Evolutionary conservation across 345 rosid genomes (phyloP).

Genomic region (Trapa bicornis): DNA sequence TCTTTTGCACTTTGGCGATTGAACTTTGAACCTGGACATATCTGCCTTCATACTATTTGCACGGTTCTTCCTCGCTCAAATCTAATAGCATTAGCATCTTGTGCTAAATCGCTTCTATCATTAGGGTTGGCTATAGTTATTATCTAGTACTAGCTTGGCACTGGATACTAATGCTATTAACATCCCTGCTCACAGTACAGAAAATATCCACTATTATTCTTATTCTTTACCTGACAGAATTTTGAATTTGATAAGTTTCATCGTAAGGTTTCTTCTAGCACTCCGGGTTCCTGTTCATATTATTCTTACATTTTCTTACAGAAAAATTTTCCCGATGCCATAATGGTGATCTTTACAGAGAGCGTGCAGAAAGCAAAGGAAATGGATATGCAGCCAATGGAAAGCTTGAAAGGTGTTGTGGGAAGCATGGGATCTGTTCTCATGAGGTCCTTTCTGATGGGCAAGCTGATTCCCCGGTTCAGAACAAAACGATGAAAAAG

Average conservation of each 20-base stretch:
- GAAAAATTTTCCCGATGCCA: conserved; percentile 26
- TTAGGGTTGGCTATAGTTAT: too few relatives aligned
- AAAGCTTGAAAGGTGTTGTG: conserved; percentile 26
- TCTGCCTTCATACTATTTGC: not conserved
- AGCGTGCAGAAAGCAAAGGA: conserved; percentile 23
- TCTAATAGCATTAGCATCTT: too few relatives aligned
- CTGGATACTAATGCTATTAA: too few relatives aligned
- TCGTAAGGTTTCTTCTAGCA: too few relatives aligned
- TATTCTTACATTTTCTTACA: conserved; percentile 15
- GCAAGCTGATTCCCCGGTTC: conserved; percentile 22
- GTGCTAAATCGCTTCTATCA: too few relatives aligned
- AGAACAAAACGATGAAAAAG: conserved; percentile 60
- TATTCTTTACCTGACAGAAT: too few relatives aligned
- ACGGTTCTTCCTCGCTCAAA: too few relatives aligned
- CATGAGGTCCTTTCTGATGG: conserved; percentile 73
- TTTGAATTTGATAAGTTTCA: too few relatives aligned
- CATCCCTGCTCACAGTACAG: too few relatives aligned
- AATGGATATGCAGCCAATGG: conserved; percentile 26
- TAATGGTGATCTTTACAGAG: conserved; percentile 19
- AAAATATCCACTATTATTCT: too few relatives aligned
- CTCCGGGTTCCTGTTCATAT: not conserved
- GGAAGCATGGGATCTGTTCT: conserved; percentile 69
- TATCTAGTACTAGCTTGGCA: too few relatives aligned
- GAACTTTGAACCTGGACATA: not conserved
- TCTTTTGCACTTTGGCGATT: not conserved